Evolutionary conservation across 768 basidiomycete genomes (phyloP), one percentile per base, ranked within the genome.

Genomic region (Dictyophora rubrovolvata): DNA sequence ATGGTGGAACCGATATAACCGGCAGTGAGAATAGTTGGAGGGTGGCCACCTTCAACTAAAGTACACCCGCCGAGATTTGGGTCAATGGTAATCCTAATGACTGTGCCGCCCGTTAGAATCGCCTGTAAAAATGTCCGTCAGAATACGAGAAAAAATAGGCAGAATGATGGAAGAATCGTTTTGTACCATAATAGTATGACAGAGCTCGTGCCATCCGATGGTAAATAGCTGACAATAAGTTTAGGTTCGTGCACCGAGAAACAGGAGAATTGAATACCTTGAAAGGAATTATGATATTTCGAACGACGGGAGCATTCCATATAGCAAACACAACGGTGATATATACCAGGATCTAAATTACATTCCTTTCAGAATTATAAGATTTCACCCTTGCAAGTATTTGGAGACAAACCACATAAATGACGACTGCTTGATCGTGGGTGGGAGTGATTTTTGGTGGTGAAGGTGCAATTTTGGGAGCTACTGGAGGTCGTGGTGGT

Each of bases 181-280:
- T 28, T 86, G 56, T 63, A 91, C 90, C 42, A 83, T 81, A 53
- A 78, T 74, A 66, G 91, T 85, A 69, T 93, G 91, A 67, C 87
- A 92, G 16, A 93, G 76, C 68, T 93, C 91, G 66, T 93, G 91
- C 80, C 83, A 89, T 48, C 89, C 90, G 61, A 93, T 91, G 55
- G 89, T 87, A 68, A 93, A 85, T 14, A 93, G 75, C 69, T 68
- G 59, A 20, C 42, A 33, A 28, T 28, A 11, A 47, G 46, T 9
- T 48, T 21, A 53, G 14, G 56, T 23, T 0, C 36, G 8, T 33
- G 42, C 11, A 28, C 9, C 10, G 16, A 18, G 12, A 35, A 34
- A 42, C 14, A 35, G 2, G 17, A 34, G 16, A n/a, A 18, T 20
- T 22, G 54, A 23, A 53, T 53, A 68, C 64, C 62, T 93, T 93